Evolutionary conservation across 208 protist genomes (phyloP), one percentile per base, ranked within the genome.

Genomic region (Kentomonas sorsogonicus): DNA sequence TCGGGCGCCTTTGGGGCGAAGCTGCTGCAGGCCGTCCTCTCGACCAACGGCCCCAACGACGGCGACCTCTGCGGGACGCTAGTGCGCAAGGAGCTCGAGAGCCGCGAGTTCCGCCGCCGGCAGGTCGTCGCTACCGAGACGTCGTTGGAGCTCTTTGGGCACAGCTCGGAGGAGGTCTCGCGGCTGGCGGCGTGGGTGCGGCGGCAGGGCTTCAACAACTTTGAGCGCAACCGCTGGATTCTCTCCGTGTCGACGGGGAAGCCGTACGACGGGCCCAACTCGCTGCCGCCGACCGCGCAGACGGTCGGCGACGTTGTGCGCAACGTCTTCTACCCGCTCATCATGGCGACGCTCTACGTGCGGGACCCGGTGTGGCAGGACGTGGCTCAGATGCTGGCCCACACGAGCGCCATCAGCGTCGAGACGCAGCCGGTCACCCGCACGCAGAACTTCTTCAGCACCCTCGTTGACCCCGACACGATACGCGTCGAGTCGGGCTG

Each of bases 281-380:
- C 66, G 52, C 73, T 86, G 41, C 73, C 74, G 2, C 33, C 68
- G 7, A 69, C 56, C 20, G 80, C 70, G 60, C 50, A 53, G 22
- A 94, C 83, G 11, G 55, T 94, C 38, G 79, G 74, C 13, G 80
- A 91, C 46, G 82, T 91, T 68, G 64, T 94, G 56, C 80, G 75
- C n/a, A 92, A 97, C 75, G 78, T 99, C n/a, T 99, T 99, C 68
- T 72, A 82, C 36, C 98, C 98, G 3, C 84, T 99, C 29, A 98
- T 99, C 45, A 97, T 99, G 72, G 98, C 95, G 0, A 98, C 97
- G 18, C 61, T 93, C 5, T 84, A 98, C 67, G 97, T 98, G 10
- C 47, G 20, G 5, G 79, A 84, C 33, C 57, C 69, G 22, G 44
- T 60, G 36, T 92, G 78, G 83, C 74, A 97, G 4, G 83, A 98